Evolutionary conservation across 306 rosid species (phyloP).

Genomic region (Citrullus mucosospermus): DNA sequence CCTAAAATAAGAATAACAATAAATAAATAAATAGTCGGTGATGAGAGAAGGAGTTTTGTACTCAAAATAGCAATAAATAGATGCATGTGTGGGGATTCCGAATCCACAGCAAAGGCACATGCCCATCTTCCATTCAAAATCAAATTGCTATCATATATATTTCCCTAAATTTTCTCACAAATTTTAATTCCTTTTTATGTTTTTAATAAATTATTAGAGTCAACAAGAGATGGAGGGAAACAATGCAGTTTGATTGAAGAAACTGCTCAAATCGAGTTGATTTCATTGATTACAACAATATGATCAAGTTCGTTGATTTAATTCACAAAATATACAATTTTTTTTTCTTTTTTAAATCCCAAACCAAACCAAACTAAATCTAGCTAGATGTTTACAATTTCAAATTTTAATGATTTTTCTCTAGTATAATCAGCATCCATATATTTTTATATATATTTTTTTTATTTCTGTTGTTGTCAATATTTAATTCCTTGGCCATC

Average conservation of each 20-base stretch:
- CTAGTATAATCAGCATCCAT: neutral
- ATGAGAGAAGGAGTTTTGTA: neutral
- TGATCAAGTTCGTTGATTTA: neutral
- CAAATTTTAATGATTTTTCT: neutral
- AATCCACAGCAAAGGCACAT: neutral
- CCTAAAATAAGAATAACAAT: neutral
- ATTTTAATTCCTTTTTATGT: neutral
- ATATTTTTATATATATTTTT: neutral
- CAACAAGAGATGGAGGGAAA: neutral
- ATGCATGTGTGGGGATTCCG: neutral
- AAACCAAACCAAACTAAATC: neutral
- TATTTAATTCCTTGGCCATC: neutral
- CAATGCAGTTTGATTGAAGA: neutral
- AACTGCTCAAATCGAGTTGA: neutral
- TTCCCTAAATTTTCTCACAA: neutral
- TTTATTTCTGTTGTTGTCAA: neutral
- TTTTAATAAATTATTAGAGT: neutral
- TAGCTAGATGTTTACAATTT: neutral
- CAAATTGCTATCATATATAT: neutral
- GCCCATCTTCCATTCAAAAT: neutral
- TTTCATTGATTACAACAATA: neutral
- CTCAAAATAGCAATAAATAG: neutral
- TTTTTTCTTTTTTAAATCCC: no score
- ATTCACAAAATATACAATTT: neutral
- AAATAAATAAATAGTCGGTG: neutral